Base-by-base conservation (phyloP, 768 basidiomycete genomes). In the Calocybe gangraenosa region DNA sequence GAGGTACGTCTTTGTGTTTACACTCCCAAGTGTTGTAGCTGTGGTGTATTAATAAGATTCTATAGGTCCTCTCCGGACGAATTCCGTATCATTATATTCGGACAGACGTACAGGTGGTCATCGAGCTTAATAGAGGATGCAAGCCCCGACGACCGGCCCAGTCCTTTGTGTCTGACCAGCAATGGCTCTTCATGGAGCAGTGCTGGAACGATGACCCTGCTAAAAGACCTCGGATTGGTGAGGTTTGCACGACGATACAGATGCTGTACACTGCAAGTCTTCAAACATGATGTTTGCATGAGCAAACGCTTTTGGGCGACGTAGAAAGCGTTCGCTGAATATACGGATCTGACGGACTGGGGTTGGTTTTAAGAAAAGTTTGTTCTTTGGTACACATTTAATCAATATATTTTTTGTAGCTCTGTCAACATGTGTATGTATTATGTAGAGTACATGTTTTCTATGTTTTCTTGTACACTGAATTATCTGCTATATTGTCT, bases 31-130 rank as follows among this genome's bases (percentile, higher is more conserved):
- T 11, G 25, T 28, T 28, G 6, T 28, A 5, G 11, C 5, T 28
- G n/a, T n/a, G n/a, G n/a, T n/a, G 30, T n/a, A 35, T 35, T n/a
- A n/a, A 14, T 7, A 34, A 3, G 6, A 1, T 13, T 28, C 37
- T 40, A 7, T 35, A 69, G 67, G 59, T 69, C 25, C 56, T 73
- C 7, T 69, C 70, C 1, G 71, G 70, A 2, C 58, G 68, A 7
- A 64, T 70, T 31, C 71, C 71, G 1, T 71, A 70, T 46, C 66
- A 68, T 40, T 71, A 71, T 50, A 49, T 71, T 13, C 56, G 55
- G 5, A 57, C 48, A 7, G 68, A 73, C 47, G 63, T 60, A 0
- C 68, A 67, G 37, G 71, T 71, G n/a, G 58, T 70, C 15, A 64
- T 73, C 39, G 69, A 70, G 51, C 50, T 73, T 30, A 64, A 70